These are phyloP conservation scores for Eimeria sp. DNA, from an alignment of 169 alveolate species.

Conservation along the genomic window DNA sequence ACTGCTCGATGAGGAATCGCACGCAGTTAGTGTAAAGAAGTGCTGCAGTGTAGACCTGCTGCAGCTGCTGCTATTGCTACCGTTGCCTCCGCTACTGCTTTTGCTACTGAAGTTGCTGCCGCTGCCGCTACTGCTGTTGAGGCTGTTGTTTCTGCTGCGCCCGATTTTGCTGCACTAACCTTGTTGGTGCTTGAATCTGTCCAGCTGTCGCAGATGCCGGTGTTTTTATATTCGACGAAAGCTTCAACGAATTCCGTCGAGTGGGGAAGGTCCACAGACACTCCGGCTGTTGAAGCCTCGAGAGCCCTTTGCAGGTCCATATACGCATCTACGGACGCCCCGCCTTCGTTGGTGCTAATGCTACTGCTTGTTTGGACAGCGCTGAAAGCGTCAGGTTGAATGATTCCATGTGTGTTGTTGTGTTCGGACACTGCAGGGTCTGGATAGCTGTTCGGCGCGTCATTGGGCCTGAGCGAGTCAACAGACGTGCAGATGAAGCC, in stretches of 20 bases:
- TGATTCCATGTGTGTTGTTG: background rate
- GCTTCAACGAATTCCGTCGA: background rate
- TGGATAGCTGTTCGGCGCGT: background rate
- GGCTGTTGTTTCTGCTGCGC: background rate
- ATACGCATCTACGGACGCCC: too few relatives aligned
- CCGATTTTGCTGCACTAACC: too few relatives aligned
- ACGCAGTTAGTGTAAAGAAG: too few relatives aligned
- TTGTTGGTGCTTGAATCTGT: background rate
- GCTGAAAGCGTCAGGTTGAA: too few relatives aligned
- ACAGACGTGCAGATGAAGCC: background rate
- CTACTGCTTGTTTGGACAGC: too few relatives aligned
- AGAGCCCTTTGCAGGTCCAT: background rate
- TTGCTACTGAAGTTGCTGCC: background rate
- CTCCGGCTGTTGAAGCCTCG: background rate
- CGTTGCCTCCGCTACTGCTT: too few relatives aligned
- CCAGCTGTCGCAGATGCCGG: slow-evolving; percentile 3
- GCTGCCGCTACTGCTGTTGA: background rate
- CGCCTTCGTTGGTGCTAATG: too few relatives aligned
- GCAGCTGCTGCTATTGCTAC: too few relatives aligned
- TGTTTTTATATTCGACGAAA: background rate
- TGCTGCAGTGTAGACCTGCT: too few relatives aligned
- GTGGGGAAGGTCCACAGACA: background rate
- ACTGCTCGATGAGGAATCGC: too few relatives aligned
- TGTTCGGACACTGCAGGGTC: background rate
- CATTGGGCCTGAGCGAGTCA: background rate